These are phyloP conservation scores for Euphorbia corollata DNA, from an alignment of 441 rosid genomes.

Conservation along the genomic window DNA sequence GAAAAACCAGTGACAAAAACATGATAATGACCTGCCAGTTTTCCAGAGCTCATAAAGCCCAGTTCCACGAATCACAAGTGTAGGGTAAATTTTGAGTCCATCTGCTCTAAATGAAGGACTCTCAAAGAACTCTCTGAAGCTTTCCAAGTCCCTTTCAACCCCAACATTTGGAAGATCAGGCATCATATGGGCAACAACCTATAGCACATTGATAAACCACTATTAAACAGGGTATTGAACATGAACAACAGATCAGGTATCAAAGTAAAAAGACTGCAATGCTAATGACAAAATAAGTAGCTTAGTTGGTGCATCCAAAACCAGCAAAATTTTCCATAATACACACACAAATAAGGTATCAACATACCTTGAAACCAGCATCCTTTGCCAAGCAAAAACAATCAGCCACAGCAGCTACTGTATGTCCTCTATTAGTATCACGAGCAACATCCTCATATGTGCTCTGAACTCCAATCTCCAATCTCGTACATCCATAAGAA, in stretches of 20 bases:
- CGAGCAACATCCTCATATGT: constrained; percentile 98
- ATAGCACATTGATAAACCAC: constrained; percentile 20
- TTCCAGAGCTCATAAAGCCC: constrained; percentile 99
- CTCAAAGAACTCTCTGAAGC: constrained; percentile 91
- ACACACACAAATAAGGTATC: constrained; percentile 4
- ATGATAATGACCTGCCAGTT: constrained; percentile 68
- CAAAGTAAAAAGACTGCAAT: constrained; percentile 12
- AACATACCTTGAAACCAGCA: constrained; percentile 91
- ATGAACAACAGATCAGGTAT: constrained; percentile 16
- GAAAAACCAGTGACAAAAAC: not conserved
- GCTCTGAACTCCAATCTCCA: constrained; percentile 99
- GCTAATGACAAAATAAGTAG: constrained; percentile 4
- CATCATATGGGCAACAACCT: constrained; percentile 99
- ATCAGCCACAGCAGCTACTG: constrained; percentile 98
- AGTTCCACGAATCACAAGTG: constrained; percentile 96
- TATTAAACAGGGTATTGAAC: constrained; percentile 27
- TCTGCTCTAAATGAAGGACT: constrained; percentile 93
- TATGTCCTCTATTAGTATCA: constrained; percentile 97
- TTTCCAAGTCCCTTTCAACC: constrained; percentile 95
- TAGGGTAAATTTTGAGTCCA: constrained; percentile 97
- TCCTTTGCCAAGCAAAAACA: constrained; percentile 96
- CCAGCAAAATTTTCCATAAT: not conserved
- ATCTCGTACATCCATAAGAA: constrained; percentile 86
- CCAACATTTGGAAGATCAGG: constrained; percentile 99
- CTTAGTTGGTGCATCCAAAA: constrained; percentile 5